Conservation (phyloP, 768 basidiomycete genomes). For the Mycena floridula region DNA sequence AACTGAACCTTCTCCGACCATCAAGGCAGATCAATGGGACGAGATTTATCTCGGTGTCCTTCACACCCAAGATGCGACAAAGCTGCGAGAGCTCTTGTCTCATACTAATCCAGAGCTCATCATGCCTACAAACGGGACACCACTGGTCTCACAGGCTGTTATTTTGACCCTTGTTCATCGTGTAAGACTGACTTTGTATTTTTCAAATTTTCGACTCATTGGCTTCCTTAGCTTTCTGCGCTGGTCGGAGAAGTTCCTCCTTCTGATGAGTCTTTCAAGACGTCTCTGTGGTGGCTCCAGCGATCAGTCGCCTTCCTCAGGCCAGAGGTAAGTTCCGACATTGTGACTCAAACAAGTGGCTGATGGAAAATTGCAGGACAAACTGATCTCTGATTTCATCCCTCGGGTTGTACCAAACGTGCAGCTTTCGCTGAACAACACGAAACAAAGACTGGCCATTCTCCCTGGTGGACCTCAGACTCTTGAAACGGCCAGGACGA, state of each 20-base stretch:
- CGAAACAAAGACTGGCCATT: constrained; percentile 74
- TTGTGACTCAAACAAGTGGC: not conserved
- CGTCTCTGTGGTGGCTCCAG: constrained; percentile 83
- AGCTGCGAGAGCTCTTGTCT: constrained; percentile 67
- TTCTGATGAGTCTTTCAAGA: constrained; percentile 76
- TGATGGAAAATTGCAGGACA: constrained; percentile 43
- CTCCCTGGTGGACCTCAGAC: constrained; percentile 67
- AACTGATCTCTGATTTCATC: constrained; percentile 76
- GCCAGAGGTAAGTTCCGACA: constrained; percentile 48
- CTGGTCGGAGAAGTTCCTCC: constrained; percentile 73
- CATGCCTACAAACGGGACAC: constrained; percentile 67
- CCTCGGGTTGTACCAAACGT: constrained; percentile 78
- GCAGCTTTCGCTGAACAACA: constrained; percentile 67
- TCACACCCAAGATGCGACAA: constrained; percentile 65
- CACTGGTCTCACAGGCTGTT: constrained; percentile 78
- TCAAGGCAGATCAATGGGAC: constrained; percentile 74
- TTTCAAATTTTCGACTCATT: constrained; percentile 2
- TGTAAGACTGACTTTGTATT: constrained; percentile 36
- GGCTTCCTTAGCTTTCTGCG: constrained; percentile 52
- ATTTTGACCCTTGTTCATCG: constrained; percentile 78
- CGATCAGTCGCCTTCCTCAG: constrained; percentile 65
- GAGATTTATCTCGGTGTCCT: constrained; percentile 74
- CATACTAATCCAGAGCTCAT: constrained; percentile 75
- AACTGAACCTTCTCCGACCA: constrained; percentile 46
- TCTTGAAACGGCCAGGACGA: constrained; percentile 61